phyloP scores from a whole-genome alignment of 2,329 filamentous ascomycete genomes.

The Monilinia vaccinii-corymbosi region DNA sequence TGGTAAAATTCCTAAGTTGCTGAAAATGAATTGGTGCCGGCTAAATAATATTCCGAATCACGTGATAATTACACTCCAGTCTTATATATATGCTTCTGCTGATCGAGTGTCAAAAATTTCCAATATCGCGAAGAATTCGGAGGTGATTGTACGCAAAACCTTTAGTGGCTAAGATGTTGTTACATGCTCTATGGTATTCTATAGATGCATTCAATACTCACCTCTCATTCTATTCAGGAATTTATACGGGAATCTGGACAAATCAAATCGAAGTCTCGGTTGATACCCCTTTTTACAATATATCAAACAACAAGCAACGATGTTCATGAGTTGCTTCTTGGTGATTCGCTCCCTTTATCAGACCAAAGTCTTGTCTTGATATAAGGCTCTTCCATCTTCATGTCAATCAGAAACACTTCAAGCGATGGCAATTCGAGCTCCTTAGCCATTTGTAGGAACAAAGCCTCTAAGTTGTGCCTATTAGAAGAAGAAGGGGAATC shows the following conservation, averaged over 20 bases:
- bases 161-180: neutral
- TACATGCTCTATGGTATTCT: neutral
- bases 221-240: neutral
- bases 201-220: neutral
- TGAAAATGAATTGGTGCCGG: neutral
- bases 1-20: slow-evolving; percentile 6
- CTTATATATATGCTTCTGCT: neutral
- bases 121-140: neutral
- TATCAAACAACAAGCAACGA: neutral
- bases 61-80: no score
- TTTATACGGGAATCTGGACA: neutral
- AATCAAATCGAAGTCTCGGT: neutral
- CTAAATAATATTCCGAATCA: neutral
- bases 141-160: neutral
- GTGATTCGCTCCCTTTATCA: neutral
- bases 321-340: neutral
- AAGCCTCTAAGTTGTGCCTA: neutral
- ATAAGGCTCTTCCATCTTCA: neutral
- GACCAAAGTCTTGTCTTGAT: neutral
- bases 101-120: neutral
- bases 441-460: neutral
- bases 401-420: no score
- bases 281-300: neutral
- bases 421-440: neutral
- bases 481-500: no score